A percentile compares a stretch with the other conserved stretches of the same genome.
Conservation (phyloP, 768 basidiomycete species). For the Lactarius deliciosus region DNA sequence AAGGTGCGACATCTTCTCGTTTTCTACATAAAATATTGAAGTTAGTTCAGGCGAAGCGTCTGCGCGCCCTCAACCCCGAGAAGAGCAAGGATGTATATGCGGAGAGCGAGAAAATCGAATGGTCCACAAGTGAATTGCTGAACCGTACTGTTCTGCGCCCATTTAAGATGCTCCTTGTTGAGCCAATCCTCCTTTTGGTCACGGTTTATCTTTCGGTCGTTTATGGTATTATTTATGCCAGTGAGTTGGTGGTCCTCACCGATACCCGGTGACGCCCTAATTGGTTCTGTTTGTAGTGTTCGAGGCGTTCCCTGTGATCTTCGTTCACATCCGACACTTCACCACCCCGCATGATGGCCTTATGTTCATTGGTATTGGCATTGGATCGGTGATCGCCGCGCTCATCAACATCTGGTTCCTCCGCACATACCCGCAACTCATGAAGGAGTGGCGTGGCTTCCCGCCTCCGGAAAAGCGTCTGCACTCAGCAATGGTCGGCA, state of each 20-base stretch:
- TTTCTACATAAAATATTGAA: background rate
- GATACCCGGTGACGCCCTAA: background rate
- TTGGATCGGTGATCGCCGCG: conserved; percentile 5
- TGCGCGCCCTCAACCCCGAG: conserved; percentile 8
- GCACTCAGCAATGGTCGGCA: conserved; percentile 7
- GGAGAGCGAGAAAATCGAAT: conserved; percentile 3
- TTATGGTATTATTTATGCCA: conserved; percentile 22
- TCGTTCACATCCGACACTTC: conserved; percentile 4
- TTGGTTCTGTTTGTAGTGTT: conserved; percentile 2
- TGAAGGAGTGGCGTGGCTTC: conserved; percentile 20
- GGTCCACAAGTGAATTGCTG: conserved; percentile 26
- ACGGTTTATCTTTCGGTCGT: conserved; percentile 26
- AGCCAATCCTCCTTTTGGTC: conserved; percentile 30
- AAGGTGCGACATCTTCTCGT: conserved; percentile 13
- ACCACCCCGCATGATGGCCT: conserved; percentile 9
- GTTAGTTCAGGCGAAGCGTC: conserved; percentile 7
- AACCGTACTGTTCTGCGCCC: conserved; percentile 36
- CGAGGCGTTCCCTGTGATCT: conserved; percentile 21
- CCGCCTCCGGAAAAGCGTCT: conserved; percentile 20
- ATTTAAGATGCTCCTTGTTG: conserved; percentile 37
- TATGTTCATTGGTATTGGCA: conserved; percentile 17
- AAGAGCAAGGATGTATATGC: conserved; percentile 4
- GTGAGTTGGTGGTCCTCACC: conserved; percentile 5
- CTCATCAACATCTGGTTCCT: conserved; percentile 1
- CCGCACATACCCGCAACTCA: conserved; percentile 2